Conservation (phyloP, 1,139 yeast species). For the Petasospora fabianii region DNA sequence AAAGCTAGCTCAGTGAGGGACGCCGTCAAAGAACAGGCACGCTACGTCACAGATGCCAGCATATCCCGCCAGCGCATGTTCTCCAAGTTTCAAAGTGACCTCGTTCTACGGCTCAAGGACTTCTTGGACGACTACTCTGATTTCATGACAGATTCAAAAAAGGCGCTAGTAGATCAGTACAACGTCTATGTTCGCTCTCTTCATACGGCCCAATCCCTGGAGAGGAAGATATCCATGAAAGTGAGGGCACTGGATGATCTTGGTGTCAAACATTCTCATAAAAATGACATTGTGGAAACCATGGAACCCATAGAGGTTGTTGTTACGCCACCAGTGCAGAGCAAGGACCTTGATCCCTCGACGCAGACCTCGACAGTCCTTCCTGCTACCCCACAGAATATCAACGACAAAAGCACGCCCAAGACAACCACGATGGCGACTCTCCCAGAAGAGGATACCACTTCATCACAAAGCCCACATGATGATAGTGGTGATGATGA, state of each 20-base stretch:
- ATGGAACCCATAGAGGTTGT: background rate
- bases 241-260: conserved; percentile 19
- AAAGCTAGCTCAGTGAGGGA: conserved; percentile 8
- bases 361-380: background rate
- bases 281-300: background rate
- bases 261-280: background rate
- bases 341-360: background rate
- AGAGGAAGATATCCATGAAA: conserved; percentile 15
- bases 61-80: conserved; percentile 7
- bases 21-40: conserved; percentile 10
- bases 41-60: conserved; percentile 5
- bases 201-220: conserved; percentile 8
- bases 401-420: background rate
- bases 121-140: conserved; percentile 22
- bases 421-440: background rate
- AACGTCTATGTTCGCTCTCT: conserved; percentile 14
- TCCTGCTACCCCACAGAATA: background rate
- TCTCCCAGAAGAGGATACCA: background rate
- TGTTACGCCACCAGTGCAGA: background rate
- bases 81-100: conserved; percentile 16
- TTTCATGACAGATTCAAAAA: conserved; percentile 13
- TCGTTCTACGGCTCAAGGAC: conserved; percentile 16
- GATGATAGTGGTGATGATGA: too few relatives aligned
- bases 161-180: conserved; percentile 10
- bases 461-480: too few relatives aligned